Evolutionary conservation across 2,329 filamentous ascomycete species (phyloP), one percentile per base, ranked within the genome.

Genomic region (Alternaria atra): DNA sequence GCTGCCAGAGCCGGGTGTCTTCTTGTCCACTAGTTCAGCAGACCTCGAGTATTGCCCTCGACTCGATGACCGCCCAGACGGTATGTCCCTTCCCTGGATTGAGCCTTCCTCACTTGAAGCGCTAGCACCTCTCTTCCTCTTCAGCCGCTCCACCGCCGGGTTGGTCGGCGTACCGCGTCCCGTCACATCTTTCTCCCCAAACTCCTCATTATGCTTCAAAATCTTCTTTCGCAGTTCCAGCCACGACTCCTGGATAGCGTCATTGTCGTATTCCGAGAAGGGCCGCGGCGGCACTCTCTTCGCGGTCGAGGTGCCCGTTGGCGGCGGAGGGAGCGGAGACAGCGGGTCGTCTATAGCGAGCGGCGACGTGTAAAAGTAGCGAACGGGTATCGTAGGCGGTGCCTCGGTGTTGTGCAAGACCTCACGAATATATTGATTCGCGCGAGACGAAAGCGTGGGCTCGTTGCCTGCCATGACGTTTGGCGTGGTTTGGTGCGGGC

Each of bases 271-370:
- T 5, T 84, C 84, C 0, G 91, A 90, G 77, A 97, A 97, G 0
- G 93, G 92, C 43, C 91, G 88, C 8, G 93, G 87, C 47, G 88
- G 86, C 35, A 86, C 84, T 69, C 86, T 89, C 34, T 84, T 79
- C 13, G 84, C 74, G 52, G 75, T 78, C 57, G 81, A 76, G 48
- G 75, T 55, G 30, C 78, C 77, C 23, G 80, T 89, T 80, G 75
- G 83, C 64, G 76, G 85, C 70, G 73, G 86, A 75, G 77, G 87
- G 73, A 80, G 84, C 77, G 90, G 86, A 9, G 91, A 92, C n/a
- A 97, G 84, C 25, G 92, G 92, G 73, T 97, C 93, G 73, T 97
- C 93, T 73, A 97, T 93, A 30, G 93, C 90, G 51, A 94, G 86
- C 12, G 89, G 83, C 10, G 93, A 95, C 13, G 89, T 86, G 78